phyloP scores from a whole-genome alignment of 75 land plant species.

The Cupressus sempervirens region DNA sequence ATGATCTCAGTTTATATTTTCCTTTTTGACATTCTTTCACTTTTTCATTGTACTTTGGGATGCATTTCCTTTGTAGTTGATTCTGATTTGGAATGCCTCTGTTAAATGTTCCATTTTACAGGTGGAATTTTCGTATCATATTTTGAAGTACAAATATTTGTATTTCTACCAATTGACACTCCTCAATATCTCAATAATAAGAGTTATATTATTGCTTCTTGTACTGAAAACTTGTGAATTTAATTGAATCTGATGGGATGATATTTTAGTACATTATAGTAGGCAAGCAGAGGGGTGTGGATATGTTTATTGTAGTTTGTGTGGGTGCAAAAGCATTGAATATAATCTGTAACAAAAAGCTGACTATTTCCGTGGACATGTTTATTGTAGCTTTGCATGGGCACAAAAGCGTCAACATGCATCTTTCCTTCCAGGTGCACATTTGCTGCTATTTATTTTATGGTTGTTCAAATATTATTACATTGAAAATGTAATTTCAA shows the following conservation, averaged over 20 bases:
- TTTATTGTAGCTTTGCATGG: constrained; percentile 72
- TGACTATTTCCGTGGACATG: neutral
- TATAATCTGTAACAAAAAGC: neutral
- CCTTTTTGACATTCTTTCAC: neutral
- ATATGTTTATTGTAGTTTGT: neutral
- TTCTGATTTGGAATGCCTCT: neutral
- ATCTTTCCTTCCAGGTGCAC: constrained; percentile 63
- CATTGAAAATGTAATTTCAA: neutral
- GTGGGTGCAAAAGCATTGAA: neutral
- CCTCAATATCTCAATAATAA: neutral
- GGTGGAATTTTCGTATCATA: neutral
- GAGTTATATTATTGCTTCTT: neutral
- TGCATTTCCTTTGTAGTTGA: neutral
- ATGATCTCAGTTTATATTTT: neutral
- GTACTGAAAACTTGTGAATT: neutral
- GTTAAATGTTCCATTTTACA: neutral
- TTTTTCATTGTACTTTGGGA: neutral
- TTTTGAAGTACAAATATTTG: neutral
- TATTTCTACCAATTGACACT: neutral
- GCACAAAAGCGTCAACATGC: constrained; percentile 56
- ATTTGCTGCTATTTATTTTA: neutral
- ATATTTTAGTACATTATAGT: neutral
- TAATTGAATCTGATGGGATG: neutral
- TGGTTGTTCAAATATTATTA: neutral
- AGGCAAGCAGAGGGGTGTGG: neutral